Evolutionary conservation across 768 basidiomycete genomes (phyloP).

Genomic region (Trametes coccinea): DNA sequence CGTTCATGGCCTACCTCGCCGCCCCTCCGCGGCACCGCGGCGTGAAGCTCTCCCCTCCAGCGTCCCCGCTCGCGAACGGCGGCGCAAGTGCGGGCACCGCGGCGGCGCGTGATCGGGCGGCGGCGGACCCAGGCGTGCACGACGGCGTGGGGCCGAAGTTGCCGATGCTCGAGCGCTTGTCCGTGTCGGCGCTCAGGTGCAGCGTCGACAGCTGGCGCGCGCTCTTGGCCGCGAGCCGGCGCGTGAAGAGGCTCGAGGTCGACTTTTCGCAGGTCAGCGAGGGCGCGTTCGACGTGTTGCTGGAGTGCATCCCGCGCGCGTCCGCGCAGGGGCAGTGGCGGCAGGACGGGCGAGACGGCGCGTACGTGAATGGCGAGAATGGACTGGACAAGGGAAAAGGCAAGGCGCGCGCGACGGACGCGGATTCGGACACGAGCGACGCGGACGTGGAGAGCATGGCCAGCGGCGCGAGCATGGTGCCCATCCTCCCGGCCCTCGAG

Average conservation of each 20-base stretch:
- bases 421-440: background rate
- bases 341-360: too few relatives aligned
- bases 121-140: too few relatives aligned
- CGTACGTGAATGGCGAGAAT: too few relatives aligned
- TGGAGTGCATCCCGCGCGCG: slow-evolving; percentile 1
- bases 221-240: slow-evolving; percentile 33
- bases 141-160: slow-evolving; percentile 18
- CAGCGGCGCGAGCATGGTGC: background rate
- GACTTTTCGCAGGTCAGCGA: slow-evolving; percentile 40
- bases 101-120: too few relatives aligned
- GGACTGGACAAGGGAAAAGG: background rate
- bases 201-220: slow-evolving; percentile 25
- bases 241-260: slow-evolving; percentile 43
- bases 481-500: slow-evolving; percentile 24
- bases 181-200: slow-evolving; percentile 29
- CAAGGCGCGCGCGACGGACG: slow-evolving; percentile 1
- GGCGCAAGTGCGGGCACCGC: background rate
- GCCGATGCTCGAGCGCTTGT: slow-evolving; percentile 29
- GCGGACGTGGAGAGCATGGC: background rate
- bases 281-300: slow-evolving; percentile 24
- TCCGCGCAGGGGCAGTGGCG: too few relatives aligned
- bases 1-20: slow-evolving; percentile 38
- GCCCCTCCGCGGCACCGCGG: slow-evolving; percentile 4
- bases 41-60: background rate
- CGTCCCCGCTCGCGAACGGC: background rate